Evolutionary conservation across 345 rosid species (phyloP).

Genomic region (Dipteronia dyeriana): DNA sequence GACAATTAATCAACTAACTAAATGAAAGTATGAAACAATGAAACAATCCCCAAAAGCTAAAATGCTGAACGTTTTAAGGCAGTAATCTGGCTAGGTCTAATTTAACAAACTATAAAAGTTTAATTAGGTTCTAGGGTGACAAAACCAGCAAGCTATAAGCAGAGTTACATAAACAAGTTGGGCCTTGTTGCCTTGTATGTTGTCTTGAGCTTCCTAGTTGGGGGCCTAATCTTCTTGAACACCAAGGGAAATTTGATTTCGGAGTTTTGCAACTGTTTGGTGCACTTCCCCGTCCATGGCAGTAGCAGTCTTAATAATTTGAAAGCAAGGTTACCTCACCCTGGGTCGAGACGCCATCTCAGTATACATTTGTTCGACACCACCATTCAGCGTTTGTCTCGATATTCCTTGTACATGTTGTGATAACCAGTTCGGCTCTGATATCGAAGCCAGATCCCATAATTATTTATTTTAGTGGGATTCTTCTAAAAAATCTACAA

Average conservation of each 20-base stretch:
- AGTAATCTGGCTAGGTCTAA: neutral
- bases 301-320: slow-evolving; percentile 68
- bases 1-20: neutral
- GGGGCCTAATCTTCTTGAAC: slow-evolving; percentile 67
- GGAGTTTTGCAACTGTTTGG: slow-evolving; percentile 66
- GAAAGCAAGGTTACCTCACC: slow-evolving; percentile 70
- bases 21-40: too few species aligned
- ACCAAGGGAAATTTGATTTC: slow-evolving; percentile 72
- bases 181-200: slow-evolving; percentile 75
- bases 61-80: neutral
- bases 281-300: slow-evolving; percentile 58
- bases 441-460: slow-evolving; percentile 68
- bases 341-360: slow-evolving; percentile 78
- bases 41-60: neutral
- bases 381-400: slow-evolving; percentile 68
- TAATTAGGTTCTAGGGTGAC: neutral
- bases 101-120: neutral
- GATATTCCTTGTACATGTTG: slow-evolving; percentile 68
- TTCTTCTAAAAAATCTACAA: slow-evolving; percentile 62
- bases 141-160: neutral
- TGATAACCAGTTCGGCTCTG: slow-evolving; percentile 70
- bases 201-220: slow-evolving; percentile 67
- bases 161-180: slow-evolving; percentile 57
- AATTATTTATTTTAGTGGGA: slow-evolving; percentile 60
- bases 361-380: slow-evolving; percentile 65